Evolutionary conservation across 306 rosid species (phyloP), one percentile per base, ranked within the genome.

Genomic region (Castanea mollissima): DNA sequence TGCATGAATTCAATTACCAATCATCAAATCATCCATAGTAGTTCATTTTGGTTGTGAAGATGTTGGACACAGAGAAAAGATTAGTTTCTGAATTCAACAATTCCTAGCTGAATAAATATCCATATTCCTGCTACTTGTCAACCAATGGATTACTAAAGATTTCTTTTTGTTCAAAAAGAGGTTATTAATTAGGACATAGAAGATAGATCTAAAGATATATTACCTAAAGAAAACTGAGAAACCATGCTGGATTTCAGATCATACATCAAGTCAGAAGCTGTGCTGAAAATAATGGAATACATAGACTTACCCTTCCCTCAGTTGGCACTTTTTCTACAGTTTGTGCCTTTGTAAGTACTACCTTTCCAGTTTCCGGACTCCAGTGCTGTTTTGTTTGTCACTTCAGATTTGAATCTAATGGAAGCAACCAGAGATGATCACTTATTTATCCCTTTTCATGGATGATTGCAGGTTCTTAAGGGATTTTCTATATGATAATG

Each of bases 241-340:
- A 78, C 78, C 46, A 58, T 76, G 75, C 72, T 87, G 83, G 75
- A 73, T 89, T 87, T 55, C 91, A 94, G 97, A 82, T 90, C 97
- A 77, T 87, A 86, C 67, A 86, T 91, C 58, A 92, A 91, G 75
- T 94, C 99, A 55, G 97, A 90, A 77, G 99, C 97, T 74, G 99
- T 92, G 81, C 57, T 91, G 79, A 95, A 90, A 91, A 95, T 95
- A 81, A 95, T 95, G 99, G 92, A 95, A 73, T 75, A 91, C 77
- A 88, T 92, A 60, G 88, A 95, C 85, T 74, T 92, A 73, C 99
- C 99, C 34, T 92, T 91, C 78, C 99, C 99, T 16, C 99, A 92
- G 81, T 82, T 92, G 31, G 92, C 97, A 4, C 72, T 89, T 35
- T 85, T 91, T 52, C 79, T 88, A 27, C 87, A 86, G 73, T 87